A percentile compares a stretch with the other conserved stretches of the same genome.
Evolutionary conservation across 2,329 filamentous ascomycete genomes (phyloP).

Genomic region (Fusarium cyanostomum): DNA sequence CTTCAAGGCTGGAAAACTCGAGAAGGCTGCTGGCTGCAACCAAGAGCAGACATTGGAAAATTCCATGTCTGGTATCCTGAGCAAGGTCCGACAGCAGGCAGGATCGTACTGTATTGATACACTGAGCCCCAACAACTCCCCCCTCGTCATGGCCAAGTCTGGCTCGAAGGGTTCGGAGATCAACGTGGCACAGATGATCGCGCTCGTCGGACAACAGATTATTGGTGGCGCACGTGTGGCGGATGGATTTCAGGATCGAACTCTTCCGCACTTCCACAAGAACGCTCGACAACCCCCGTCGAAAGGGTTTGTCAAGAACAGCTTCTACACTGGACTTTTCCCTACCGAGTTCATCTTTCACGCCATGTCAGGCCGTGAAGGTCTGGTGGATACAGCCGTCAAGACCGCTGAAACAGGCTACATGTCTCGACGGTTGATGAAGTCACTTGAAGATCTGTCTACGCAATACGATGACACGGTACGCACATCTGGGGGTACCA

Average conservation of each 20-base stretch:
- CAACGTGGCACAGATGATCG: constrained; percentile 99
- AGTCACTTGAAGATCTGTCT: constrained; percentile 93
- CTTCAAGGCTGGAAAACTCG: constrained; percentile 81
- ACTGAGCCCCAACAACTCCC: constrained; percentile 89
- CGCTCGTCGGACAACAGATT: constrained; percentile 96
- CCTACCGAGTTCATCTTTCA: constrained; percentile 98
- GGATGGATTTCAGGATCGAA: constrained; percentile 96
- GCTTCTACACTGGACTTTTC: constrained; percentile 91
- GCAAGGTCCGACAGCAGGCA: constrained; percentile 88
- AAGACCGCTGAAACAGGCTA: constrained; percentile 99
- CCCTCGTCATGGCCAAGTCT: constrained; percentile 95
- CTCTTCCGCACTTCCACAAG: constrained; percentile 93
- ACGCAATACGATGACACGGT: constrained; percentile 95
- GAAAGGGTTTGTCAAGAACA: constrained; percentile 96
- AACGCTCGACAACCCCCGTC: constrained; percentile 90
- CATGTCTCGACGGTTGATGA: constrained; percentile 98
- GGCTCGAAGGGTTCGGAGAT: constrained; percentile 97
- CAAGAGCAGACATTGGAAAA: constrained; percentile 94
- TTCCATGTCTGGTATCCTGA: constrained; percentile 88
- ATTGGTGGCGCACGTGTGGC: constrained; percentile 92
- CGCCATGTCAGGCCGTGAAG: constrained; percentile 97
- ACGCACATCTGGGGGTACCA: constrained; percentile 84
- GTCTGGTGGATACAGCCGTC: constrained; percentile 97
- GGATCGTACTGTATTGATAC: constrained; percentile 91
- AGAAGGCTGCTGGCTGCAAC: constrained; percentile 88